Conservation (phyloP, 331 rosid species). For the Pyracantha coccinea region DNA sequence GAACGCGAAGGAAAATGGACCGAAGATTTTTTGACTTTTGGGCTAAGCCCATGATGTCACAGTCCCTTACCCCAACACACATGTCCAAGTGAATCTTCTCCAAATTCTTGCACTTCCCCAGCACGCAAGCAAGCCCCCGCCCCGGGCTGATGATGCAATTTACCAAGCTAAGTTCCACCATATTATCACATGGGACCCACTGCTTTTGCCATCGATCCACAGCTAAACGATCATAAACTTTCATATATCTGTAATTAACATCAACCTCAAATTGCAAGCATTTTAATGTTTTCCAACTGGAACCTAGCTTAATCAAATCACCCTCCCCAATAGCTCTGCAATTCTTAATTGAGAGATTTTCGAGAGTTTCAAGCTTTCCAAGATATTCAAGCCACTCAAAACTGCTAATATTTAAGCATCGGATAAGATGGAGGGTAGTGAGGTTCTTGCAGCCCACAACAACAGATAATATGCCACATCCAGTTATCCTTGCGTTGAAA, state of each 20-base stretch:
- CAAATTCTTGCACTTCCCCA: constrained; percentile 72
- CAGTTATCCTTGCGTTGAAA: constrained; percentile 73
- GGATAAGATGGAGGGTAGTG: constrained; percentile 62
- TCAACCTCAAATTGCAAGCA: constrained; percentile 84
- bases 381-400: constrained; percentile 94
- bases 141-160: constrained; percentile 93
- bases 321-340: constrained; percentile 92
- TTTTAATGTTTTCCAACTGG: constrained; percentile 63
- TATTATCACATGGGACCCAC: constrained; percentile 58
- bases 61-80: constrained; percentile 86
- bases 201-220: constrained; percentile 89
- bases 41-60: constrained; percentile 64
- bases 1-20: constrained; percentile 66
- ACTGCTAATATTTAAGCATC: constrained; percentile 74
- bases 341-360: constrained; percentile 70
- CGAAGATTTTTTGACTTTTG: constrained; percentile 50
- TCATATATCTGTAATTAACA: constrained; percentile 77
- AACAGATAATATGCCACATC: constrained; percentile 79
- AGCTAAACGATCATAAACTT: constrained; percentile 73
- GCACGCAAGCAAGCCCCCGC: constrained; percentile 85
- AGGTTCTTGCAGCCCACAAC: constrained; percentile 78
- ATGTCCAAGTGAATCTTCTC: constrained; percentile 72
- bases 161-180: constrained; percentile 68
- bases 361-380: constrained; percentile 63
- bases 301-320: constrained; percentile 78